Evolutionary conservation across 441 rosid species (phyloP), one percentile per base, ranked within the genome.

Genomic region (Eutrema salsugineum): DNA sequence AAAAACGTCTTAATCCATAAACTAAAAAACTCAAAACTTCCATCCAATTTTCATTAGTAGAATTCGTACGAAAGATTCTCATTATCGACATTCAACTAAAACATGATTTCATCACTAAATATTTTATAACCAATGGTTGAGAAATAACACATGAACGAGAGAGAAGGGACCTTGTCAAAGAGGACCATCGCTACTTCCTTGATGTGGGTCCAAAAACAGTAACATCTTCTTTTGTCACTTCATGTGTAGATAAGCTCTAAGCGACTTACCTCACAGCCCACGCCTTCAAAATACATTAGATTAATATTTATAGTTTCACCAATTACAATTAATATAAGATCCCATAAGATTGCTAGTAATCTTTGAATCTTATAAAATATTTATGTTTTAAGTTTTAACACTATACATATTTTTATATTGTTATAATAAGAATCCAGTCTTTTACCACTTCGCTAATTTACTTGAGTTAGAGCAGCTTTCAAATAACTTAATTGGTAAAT

Each of bases 191-290:
- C 46, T 43, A 68, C 69, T 61, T 75, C 39, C 67, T 28, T 59
- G 32, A 33, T 11, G 61, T 73, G 61, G 78, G 67, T 22, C 67
- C 51, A 47, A 39, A 56, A 65, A 17, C 32, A 8, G 58, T 27
- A 54, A 73, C 66, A 55, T 55, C 71, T 64, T 46, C 65, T 65
- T 64, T 72, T 56, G 77, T 46, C 70, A 44, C 56, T 44, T 64
- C 59, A 48, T 72, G 12, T 17, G 40, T 46, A 20, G 77, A 72
- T 57, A 48, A 36, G 66, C 66, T 55, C 51, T 6, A 20, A 22
- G 2, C 19, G 20, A 51, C 12, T 53, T 63, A 27, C 7, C 38
- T 19, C 70, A 27, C 70, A 70, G 27, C 27, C 62, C 68, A 61
- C 14, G 49, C 54, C 24, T 39, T 48, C 0, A 19, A 42, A 47